Conservation (phyloP, 139 green algal species). For the Tetraselmis striata region DNA sequence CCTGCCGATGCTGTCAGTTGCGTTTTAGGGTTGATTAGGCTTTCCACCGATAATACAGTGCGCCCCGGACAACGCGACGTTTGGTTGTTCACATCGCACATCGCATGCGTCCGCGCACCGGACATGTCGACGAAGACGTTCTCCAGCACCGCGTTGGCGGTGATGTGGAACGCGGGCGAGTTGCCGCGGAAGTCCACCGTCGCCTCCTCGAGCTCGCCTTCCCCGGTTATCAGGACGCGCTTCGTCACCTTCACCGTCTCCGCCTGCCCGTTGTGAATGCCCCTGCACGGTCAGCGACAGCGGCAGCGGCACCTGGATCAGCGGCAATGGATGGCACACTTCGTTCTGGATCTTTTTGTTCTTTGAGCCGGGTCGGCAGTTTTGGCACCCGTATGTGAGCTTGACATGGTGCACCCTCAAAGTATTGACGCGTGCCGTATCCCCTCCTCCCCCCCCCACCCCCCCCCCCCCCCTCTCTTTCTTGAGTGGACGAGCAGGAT, state of each 20-base stretch:
- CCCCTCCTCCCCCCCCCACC: too few relatives aligned
- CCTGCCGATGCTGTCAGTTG: too few relatives aligned
- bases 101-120: background rate
- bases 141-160: constrained; percentile 31
- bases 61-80: background rate
- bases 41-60: background rate
- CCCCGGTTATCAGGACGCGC: constrained; percentile 54
- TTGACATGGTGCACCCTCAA: too few relatives aligned
- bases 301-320: background rate
- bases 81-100: background rate
- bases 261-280: constrained; percentile 57
- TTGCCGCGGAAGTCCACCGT: constrained; percentile 54
- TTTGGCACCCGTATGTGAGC: background rate
- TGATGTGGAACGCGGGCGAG: constrained; percentile 45
- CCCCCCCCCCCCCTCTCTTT: too few relatives aligned
- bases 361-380: too few relatives aligned
- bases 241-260: constrained; percentile 39
- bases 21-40: too few relatives aligned
- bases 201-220: constrained; percentile 45
- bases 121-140: constrained; percentile 57
- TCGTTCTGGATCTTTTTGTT: too few relatives aligned
- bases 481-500: too few relatives aligned
- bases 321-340: background rate
- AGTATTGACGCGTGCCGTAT: too few relatives aligned
- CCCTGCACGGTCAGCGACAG: constrained; percentile 3